Conservation (phyloP, 1,284 basidiomycete genomes). For the Salmacisia buchloeana region DNA sequence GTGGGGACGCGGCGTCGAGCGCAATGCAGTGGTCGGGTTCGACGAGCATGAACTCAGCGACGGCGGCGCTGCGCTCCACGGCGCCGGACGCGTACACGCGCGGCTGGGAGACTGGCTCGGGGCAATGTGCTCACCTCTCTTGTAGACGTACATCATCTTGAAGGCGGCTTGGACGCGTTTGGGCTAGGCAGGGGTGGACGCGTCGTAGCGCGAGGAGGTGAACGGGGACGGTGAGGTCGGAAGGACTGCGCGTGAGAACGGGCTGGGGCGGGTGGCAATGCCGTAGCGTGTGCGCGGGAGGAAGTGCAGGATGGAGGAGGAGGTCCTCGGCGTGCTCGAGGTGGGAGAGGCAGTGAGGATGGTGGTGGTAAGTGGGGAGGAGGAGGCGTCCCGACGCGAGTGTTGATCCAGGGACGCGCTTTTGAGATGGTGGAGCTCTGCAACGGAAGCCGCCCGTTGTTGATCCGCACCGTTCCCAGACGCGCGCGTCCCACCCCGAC, state of each 20-base stretch:
- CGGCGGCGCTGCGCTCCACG: background rate
- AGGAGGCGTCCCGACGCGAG: too few species aligned
- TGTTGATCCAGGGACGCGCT: too few species aligned
- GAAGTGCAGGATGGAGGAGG: background rate
- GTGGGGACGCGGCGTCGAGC: background rate
- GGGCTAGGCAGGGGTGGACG: background rate
- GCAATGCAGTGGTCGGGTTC: background rate
- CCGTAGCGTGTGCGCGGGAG: background rate
- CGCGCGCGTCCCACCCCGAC: background rate
- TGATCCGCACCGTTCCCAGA: background rate
- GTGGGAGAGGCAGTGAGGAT: background rate
- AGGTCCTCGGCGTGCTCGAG: too few species aligned
- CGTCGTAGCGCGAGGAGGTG: background rate
- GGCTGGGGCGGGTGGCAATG: background rate
- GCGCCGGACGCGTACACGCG: too few species aligned
- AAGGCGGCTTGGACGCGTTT: background rate
- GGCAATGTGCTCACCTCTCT: conserved; percentile 7
- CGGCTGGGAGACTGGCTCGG: background rate
- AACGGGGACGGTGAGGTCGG: background rate
- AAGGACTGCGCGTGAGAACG: background rate
- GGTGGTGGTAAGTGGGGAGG: background rate
- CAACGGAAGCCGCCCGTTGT: too few species aligned
- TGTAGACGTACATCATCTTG: conserved; percentile 15
- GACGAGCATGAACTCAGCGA: background rate
- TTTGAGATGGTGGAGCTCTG: too few species aligned